Base-by-base conservation (phyloP, 495 filamentous ascomycete species). In the Filosporella fistucella region DNA sequence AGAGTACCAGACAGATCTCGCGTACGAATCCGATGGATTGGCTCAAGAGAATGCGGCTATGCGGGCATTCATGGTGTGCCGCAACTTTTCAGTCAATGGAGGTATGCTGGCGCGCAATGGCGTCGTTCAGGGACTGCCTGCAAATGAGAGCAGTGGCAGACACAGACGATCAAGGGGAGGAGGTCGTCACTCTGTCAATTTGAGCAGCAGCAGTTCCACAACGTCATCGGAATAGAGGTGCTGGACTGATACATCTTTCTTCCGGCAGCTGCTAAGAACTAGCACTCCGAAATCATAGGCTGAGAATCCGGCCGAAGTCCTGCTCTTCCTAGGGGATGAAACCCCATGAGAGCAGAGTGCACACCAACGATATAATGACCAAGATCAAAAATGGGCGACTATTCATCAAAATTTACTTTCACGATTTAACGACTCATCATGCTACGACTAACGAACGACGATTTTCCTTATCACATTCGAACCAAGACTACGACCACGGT, bases 71-170 rank as follows among this genome's bases (percentile, higher is more conserved):
- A 86, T 95, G 73, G 91, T 97, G 50, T 98, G 93, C 74, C 86
- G 91, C 63, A 95, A 96, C 71, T 96, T 98, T 72, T 96, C 91
- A 51, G 84, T 95, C 64, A 97, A 96, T 66, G 93, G 95, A 58
- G 91, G 91, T 68, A 94, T 91, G 89, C 79, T 63, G 70, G 88
- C 62, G 72, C 88, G 69, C 72, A 88, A 69, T 76, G 88, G 87
- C 20, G 82, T 90, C 37, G 76, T 93, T 62, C 90, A 96, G 77
- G 90, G 90, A 30, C 72, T 93, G 33, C 90, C 89, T 35, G 88
- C 71, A 48, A 72, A 72, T 58, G 75, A 77, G 47, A 59, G 64
- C 50, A 64, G 47, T 59, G 69, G 67, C 59, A 73, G 71, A 62
- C 58, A 64, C 57, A 63, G 64, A 58, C 73, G 62, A 45, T 30